A percentile compares a stretch with the other conserved stretches of the same genome.
phyloP scores from a whole-genome alignment of 2,329 filamentous ascomycete species.

The Myriangium duriaei region DNA sequence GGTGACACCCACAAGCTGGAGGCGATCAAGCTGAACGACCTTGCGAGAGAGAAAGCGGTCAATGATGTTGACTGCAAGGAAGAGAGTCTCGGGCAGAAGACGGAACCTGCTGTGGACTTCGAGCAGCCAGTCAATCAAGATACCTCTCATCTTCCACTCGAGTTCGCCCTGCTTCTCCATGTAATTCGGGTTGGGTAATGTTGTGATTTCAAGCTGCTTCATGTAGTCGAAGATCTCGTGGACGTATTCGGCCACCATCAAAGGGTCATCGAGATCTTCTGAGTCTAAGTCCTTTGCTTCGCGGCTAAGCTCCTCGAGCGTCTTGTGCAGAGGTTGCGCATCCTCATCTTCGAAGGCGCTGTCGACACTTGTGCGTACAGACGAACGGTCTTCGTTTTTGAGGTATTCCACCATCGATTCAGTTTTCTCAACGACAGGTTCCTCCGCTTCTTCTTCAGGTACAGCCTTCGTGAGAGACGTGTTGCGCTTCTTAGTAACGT shows the following conservation, averaged over 20 bases:
- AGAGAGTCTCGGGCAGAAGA: constrained; percentile 87
- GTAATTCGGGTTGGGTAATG: constrained; percentile 81
- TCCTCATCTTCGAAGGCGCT: constrained; percentile 7
- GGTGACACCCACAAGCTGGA: constrained; percentile 92
- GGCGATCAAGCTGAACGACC: constrained; percentile 87
- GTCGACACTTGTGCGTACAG: background rate
- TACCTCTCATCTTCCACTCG: constrained; percentile 97
- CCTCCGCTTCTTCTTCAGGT: constrained; percentile 44
- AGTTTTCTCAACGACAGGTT: constrained; percentile 44
- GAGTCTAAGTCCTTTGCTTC: constrained; percentile 57
- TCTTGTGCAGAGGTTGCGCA: constrained; percentile 15
- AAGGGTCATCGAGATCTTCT: constrained; percentile 82
- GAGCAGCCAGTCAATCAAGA: constrained; percentile 94
- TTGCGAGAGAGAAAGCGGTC: constrained; percentile 94
- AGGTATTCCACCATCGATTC: constrained; percentile 46
- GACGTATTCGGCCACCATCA: constrained; percentile 97
- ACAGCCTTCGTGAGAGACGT: constrained; percentile 40
- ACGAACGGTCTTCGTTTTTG: constrained; percentile 14
- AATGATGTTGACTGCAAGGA: constrained; percentile 95
- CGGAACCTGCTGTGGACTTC: constrained; percentile 97
- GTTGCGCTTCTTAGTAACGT: constrained; percentile 57
- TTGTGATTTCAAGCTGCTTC: constrained; percentile 67
- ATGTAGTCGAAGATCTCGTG: constrained; percentile 96
- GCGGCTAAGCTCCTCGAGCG: constrained; percentile 25
- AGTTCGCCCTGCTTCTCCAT: constrained; percentile 91